Evolutionary conservation across 2,329 filamentous ascomycete species (phyloP).

Genomic region (Cytospora piceicola): DNA sequence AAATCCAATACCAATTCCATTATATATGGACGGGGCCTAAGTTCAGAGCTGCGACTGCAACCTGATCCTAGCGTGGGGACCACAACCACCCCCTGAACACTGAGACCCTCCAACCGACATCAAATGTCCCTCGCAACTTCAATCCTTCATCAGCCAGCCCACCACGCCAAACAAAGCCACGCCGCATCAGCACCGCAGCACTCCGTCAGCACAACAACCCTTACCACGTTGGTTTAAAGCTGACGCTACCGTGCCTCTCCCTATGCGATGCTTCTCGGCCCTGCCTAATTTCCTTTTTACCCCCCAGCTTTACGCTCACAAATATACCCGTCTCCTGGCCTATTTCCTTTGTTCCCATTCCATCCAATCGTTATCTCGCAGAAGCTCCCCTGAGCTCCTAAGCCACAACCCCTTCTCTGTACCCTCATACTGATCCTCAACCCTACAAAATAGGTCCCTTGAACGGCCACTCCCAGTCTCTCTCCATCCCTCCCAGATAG

Average conservation of each 20-base stretch:
- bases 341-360: conserved; percentile 23
- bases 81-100: conserved; percentile 18
- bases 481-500: conserved; percentile 66
- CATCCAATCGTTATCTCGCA: conserved; percentile 4
- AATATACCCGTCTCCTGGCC: conserved; percentile 4
- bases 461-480: conserved; percentile 55
- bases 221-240: conserved; percentile 3
- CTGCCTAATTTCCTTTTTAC: conserved; percentile 16
- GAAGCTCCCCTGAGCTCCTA: conserved; percentile 21
- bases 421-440: conserved; percentile 23
- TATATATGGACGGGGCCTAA: neutral
- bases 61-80: conserved; percentile 24
- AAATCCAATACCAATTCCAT: conserved; percentile 1
- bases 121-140: conserved; percentile 6
- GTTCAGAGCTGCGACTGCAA: conserved; percentile 17
- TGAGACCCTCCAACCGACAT: conserved; percentile 15
- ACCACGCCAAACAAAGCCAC: neutral
- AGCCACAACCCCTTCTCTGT: conserved; percentile 12
- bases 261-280: neutral
- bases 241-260: conserved; percentile 15
- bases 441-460: conserved; percentile 34
- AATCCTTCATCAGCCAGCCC: neutral
- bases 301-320: conserved; percentile 9
- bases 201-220: neutral
- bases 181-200: conserved; percentile 4